Percentiles rank a stretch among this genome's conserved stretches.
Evolutionary conservation across 176 grass and related monocot species (phyloP).

Genomic region (Carex kokanica): DNA sequence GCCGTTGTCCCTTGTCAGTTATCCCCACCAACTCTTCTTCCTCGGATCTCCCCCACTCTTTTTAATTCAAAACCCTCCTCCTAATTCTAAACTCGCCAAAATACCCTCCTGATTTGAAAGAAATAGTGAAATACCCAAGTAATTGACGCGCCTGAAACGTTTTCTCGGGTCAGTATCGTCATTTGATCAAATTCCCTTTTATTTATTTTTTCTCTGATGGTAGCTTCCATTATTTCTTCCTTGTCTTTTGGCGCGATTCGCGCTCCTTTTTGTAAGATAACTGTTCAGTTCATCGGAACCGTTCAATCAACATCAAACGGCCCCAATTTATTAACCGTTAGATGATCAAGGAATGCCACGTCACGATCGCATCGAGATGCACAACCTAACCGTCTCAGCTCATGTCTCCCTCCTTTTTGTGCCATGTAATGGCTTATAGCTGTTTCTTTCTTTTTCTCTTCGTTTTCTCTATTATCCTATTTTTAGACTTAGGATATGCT

Average conservation of each 20-base stretch:
- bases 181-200: neutral
- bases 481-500: slow-evolving; percentile 17
- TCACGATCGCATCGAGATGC: neutral
- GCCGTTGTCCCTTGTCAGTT: neutral
- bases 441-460: slow-evolving; percentile 4
- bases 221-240: neutral
- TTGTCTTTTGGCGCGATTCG: slow-evolving; percentile 18
- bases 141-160: neutral
- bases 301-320: neutral
- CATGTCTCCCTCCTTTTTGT: slow-evolving; percentile 2
- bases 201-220: neutral
- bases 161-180: neutral
- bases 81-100: neutral
- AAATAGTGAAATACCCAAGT: neutral
- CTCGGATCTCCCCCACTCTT: slow-evolving; percentile 13
- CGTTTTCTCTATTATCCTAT: slow-evolving; percentile 10
- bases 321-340: neutral
- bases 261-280: slow-evolving; percentile 18
- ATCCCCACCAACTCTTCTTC: neutral
- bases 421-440: neutral
- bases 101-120: neutral
- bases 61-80: neutral
- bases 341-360: neutral
- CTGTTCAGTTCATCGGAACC: neutral
- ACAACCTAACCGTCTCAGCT: slow-evolving; percentile 3